Conservation (phyloP, 75 land plant genomes). For the Selaginella moellendorffii region DNA sequence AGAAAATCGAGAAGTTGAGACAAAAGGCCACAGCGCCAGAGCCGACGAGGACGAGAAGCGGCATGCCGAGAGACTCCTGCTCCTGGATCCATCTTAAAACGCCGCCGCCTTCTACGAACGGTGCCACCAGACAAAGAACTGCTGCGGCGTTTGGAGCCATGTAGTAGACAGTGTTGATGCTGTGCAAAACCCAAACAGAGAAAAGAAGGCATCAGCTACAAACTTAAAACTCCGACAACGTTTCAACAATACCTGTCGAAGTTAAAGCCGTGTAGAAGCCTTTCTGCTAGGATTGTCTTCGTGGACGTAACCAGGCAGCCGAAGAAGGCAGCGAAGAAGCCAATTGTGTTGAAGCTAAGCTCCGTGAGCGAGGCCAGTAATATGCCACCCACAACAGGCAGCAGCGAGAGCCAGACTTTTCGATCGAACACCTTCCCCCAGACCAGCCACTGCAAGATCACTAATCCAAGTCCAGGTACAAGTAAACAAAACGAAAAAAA, state of each 20-base stretch:
- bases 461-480: constrained; percentile 37
- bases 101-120: constrained; percentile 67
- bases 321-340: constrained; percentile 88
- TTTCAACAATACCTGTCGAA: constrained; percentile 99
- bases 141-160: constrained; percentile 96
- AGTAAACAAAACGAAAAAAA: not conserved
- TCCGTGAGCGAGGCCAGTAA: constrained; percentile 89
- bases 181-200: constrained; percentile 16
- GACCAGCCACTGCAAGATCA: constrained; percentile 85
- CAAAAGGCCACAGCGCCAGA: constrained; percentile 85
- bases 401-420: constrained; percentile 81
- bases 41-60: constrained; percentile 46
- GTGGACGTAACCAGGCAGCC: constrained; percentile 96
- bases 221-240: no score
- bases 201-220: not conserved
- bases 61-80: constrained; percentile 20
- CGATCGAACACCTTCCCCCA: constrained; percentile 83
- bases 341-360: constrained; percentile 81
- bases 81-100: constrained; percentile 50
- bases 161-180: constrained; percentile 92
- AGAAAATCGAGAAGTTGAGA: constrained; percentile 92
- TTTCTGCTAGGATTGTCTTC: constrained; percentile 91
- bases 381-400: constrained; percentile 94
- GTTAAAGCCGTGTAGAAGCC: constrained; percentile 78
- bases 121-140: constrained; percentile 62